A percentile compares a stretch with the other conserved stretches of the same genome.
These are phyloP conservation scores for Penicillium waksmanii DNA, from an alignment of 495 filamentous ascomycete genomes.

Conservation along the genomic window DNA sequence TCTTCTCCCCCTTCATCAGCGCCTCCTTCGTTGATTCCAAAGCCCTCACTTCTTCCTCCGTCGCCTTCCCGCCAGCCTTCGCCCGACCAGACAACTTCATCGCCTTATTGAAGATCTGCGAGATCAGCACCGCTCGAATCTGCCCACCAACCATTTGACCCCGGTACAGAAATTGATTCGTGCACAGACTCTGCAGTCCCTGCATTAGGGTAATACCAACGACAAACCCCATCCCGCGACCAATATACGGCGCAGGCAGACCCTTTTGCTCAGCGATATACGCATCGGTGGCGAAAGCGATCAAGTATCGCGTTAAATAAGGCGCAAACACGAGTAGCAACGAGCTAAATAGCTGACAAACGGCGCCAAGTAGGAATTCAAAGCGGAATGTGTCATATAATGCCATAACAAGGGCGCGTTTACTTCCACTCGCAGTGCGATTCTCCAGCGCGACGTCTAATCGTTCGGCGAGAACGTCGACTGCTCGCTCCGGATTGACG, in stretches of 20 bases:
- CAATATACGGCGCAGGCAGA: slow-evolving; percentile 60
- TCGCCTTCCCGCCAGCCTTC: slow-evolving; percentile 64
- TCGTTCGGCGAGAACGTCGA: slow-evolving; percentile 65
- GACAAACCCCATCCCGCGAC: slow-evolving; percentile 70
- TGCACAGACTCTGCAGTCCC: slow-evolving; percentile 68
- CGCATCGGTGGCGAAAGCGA: slow-evolving; percentile 77
- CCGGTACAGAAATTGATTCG: slow-evolving; percentile 80
- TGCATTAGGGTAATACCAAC: slow-evolving; percentile 80
- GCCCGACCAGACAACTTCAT: slow-evolving; percentile 81
- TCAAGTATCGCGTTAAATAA: slow-evolving; percentile 74
- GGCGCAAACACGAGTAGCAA: slow-evolving; percentile 75
- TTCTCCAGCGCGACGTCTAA: slow-evolving; percentile 68
- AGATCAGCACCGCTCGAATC: slow-evolving; percentile 71
- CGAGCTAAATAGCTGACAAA: slow-evolving; percentile 72
- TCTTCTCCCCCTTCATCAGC: slow-evolving; percentile 44
- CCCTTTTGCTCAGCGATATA: slow-evolving; percentile 59
- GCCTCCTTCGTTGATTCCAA: slow-evolving; percentile 48
- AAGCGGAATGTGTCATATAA: slow-evolving; percentile 84
- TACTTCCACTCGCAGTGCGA: slow-evolving; percentile 66
- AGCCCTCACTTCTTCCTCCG: slow-evolving; percentile 40
- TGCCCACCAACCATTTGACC: slow-evolving; percentile 83
- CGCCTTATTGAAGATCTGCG: slow-evolving; percentile 77
- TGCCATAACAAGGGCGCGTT: slow-evolving; percentile 76
- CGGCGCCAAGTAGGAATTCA: slow-evolving; percentile 83
- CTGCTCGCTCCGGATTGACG: slow-evolving; percentile 79